Base-by-base conservation (phyloP, 2,329 filamentous ascomycete genomes). In the Pochonia chlamydosporia region DNA sequence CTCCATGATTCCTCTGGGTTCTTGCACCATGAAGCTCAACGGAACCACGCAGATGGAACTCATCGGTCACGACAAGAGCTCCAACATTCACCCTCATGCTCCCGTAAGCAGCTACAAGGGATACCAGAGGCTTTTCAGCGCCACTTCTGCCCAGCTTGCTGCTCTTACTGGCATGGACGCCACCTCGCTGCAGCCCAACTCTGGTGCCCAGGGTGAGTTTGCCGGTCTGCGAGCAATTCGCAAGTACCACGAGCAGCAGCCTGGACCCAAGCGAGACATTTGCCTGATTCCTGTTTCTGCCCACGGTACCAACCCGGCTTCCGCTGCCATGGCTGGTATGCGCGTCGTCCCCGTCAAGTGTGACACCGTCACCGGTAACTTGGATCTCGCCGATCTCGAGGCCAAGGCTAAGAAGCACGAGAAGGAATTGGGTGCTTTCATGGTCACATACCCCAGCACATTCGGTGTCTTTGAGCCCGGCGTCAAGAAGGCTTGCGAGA, bases 21-120 rank as follows among this genome's bases (percentile, higher is more conserved):
- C 92, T 1, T 97, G 92, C 74, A 97, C 92, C 13, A 97, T 97
- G 92, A 97, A 97, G 75, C 82, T 96, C 45, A 96, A 96, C 65
- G 88, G 87, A 36, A 93, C 91, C 3, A 88, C 88, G 1, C 89
- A 96, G 71, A 96, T 97, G 92, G 79, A 87, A 14, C 86, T 91
- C 7, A 78, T 96, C 47, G 87, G 87, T 1, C 85, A 83, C 69
- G 81, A 84, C 1, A 81, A 84, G 43, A 89, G 91, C 60, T 79
- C 87, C 36, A 81, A 85, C 51, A 75, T 95, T 28, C 92, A 97
- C 68, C 92, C 92, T 0, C 89, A 90, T 59, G 79, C 84, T 31
- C 85, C 86, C 0, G 59, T 71, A 0, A 70, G 79, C 40, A 76
- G 84, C 53, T 78, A 82, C 25, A 68, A 75, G 53, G 88, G 89